These are phyloP conservation scores for Aspergillus hancockii DNA, from an alignment of 495 filamentous ascomycete species.

Conservation along the genomic window DNA sequence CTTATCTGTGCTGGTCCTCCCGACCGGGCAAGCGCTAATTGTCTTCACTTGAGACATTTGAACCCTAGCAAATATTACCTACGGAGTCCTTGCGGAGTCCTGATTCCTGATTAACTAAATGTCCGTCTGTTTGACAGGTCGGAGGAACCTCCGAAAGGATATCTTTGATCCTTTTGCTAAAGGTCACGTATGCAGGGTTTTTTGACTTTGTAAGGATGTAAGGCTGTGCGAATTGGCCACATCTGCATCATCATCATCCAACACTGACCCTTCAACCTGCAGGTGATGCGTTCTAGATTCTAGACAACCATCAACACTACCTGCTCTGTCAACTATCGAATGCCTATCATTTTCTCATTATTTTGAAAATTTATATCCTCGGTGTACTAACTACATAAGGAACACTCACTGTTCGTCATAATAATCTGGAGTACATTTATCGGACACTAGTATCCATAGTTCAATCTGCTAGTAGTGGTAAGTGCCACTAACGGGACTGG, in stretches of 20 bases:
- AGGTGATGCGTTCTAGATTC: conserved; percentile 1
- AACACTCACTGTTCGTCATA: background rate
- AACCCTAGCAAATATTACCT: background rate
- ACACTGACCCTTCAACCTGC: background rate
- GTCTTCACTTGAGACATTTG: background rate
- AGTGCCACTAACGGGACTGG: no score
- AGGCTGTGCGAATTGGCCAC: background rate
- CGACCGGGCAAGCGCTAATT: background rate
- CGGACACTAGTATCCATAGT: no score
- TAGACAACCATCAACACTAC: background rate
- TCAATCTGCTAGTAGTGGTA: no score
- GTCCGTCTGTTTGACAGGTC: background rate
- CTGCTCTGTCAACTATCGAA: no score
- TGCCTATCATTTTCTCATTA: background rate
- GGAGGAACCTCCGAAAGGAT: background rate
- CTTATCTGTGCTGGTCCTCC: background rate
- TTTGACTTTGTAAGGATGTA: background rate
- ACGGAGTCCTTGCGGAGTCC: no score
- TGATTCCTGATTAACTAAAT: no score
- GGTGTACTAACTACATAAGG: background rate
- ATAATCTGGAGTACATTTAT: background rate
- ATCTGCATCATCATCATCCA: background rate
- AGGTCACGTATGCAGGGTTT: background rate
- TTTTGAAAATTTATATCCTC: background rate
- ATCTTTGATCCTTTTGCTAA: background rate